Evolutionary conservation across 2,329 filamentous ascomycete species (phyloP).

Genomic region (Neonectria punicea): DNA sequence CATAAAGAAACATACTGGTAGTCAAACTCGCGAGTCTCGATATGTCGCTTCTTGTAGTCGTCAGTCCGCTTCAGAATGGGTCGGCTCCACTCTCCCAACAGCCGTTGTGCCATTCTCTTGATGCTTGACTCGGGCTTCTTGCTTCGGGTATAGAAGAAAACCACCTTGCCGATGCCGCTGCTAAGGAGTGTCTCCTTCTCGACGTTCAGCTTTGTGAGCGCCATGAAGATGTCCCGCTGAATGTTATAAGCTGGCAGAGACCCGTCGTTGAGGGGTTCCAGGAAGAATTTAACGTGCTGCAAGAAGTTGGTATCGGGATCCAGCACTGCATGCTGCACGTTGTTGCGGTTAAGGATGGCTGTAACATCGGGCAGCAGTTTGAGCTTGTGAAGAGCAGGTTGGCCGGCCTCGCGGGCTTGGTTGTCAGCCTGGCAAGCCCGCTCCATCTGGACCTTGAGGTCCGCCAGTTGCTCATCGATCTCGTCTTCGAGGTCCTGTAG

Average conservation of each 20-base stretch:
- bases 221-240: slow-evolving; percentile 90
- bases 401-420: slow-evolving; percentile 78
- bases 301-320: slow-evolving; percentile 96
- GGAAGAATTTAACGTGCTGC: slow-evolving; percentile 95
- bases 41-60: slow-evolving; percentile 87
- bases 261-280: slow-evolving; percentile 94
- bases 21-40: slow-evolving; percentile 72
- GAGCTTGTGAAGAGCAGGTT: slow-evolving; percentile 91
- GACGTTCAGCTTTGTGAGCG: slow-evolving; percentile 83
- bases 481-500: slow-evolving; percentile 85
- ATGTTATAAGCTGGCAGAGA: slow-evolving; percentile 97
- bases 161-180: slow-evolving; percentile 94
- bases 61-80: slow-evolving; percentile 94
- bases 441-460: slow-evolving; percentile 91
- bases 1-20: slow-evolving; percentile 61
- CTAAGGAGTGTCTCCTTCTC: slow-evolving; percentile 91
- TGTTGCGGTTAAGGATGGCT: slow-evolving; percentile 88
- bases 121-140: slow-evolving; percentile 88
- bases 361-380: slow-evolving; percentile 93
- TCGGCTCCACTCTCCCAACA: slow-evolving; percentile 95
- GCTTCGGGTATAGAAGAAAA: slow-evolving; percentile 96
- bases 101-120: slow-evolving; percentile 90
- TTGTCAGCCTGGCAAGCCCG: slow-evolving; percentile 89
- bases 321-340: slow-evolving; percentile 83
- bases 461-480: slow-evolving; percentile 89